Evolutionary conservation across 73 alveolate genomes (phyloP).

Genomic region (Symbiodinium natans): DNA sequence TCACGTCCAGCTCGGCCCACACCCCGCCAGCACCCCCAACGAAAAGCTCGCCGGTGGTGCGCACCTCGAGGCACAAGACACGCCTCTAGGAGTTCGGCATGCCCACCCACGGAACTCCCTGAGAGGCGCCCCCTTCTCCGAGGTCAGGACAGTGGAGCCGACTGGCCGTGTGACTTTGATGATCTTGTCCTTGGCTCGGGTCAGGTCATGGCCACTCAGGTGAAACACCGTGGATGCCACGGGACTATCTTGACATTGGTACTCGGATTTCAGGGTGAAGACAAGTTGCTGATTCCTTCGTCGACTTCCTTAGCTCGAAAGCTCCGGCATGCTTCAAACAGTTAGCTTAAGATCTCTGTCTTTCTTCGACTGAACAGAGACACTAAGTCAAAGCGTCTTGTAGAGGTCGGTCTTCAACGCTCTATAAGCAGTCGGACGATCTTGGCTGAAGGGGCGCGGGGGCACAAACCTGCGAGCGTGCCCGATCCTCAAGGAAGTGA

Average conservation of each 20-base stretch:
- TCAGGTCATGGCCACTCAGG: not conserved
- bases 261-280: no score
- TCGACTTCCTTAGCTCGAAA: not conserved
- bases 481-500: not conserved
- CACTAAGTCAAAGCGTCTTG: not conserved
- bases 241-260: no score
- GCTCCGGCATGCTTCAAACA: not conserved
- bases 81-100: no score
- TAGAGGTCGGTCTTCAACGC: slow-evolving; percentile 74
- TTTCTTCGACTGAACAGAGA: not conserved
- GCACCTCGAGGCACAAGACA: slow-evolving; percentile 15
- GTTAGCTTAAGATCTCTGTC: not conserved
- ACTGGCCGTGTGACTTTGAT: slow-evolving; percentile 64
- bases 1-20: slow-evolving; percentile 83
- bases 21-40: slow-evolving; percentile 57
- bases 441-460: slow-evolving; percentile 60
- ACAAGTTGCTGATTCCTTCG: not conserved
- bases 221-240: no score
- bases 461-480: slow-evolving; percentile 32
- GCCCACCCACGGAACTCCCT: no score
- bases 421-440: slow-evolving; percentile 62
- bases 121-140: no score
- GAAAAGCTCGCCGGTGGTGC: slow-evolving; percentile 64
- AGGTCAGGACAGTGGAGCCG: slow-evolving; percentile 31
- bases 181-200: slow-evolving; percentile 76